Base-by-base conservation (phyloP, 805 yeast species). In the Hanseniaspora jakobsenii region DNA sequence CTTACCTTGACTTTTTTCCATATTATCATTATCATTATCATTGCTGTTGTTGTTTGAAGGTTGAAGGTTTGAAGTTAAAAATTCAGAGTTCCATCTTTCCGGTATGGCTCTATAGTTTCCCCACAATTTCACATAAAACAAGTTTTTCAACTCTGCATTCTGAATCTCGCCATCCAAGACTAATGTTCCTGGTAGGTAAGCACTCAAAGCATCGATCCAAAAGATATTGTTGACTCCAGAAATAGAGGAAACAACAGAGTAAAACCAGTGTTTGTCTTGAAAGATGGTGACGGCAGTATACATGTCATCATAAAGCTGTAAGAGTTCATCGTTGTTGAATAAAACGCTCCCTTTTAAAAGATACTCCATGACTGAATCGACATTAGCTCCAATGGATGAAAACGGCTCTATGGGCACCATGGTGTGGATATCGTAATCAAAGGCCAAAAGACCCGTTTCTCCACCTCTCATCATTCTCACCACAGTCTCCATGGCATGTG, bases 291-390 rank as follows among this genome's bases (percentile, higher is more conserved):
- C 60, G 0, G 94, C 72, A 29, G 61, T 63, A 53, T 79, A 80
- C 0, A 84, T 68, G 2, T 62, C 60, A 16, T 66, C 56, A 83
- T 87, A 86, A 48, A 85, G 68, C 2, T 63, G 55, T 30, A 57
- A 55, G 30, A 75, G 61, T 10, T 66, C 63, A 12, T 65, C 64
- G 51, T 80, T 81, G 55, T 81, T 75, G 48, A 86, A 84, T 12
- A 87, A 55, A 9, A 87, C 70, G 2, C 86, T 66, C 17, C 78
- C 76, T 56, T 87, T 87, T 32, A 84, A 67, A 0, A 94, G 81
- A 60, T 86, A 83, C 55, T 87, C 97, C 57, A 79, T 87, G 55
- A 83, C 83, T 0, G 95, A 84, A 60, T 87, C 97, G 13, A 84
- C 73, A 2, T 94, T 81, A 0, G 96, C 96, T 2, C 97, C 96